A percentile compares a stretch with the other conserved stretches of the same genome.
Conservation (phyloP, 305 asterid species). For the Solanum chacoense region DNA sequence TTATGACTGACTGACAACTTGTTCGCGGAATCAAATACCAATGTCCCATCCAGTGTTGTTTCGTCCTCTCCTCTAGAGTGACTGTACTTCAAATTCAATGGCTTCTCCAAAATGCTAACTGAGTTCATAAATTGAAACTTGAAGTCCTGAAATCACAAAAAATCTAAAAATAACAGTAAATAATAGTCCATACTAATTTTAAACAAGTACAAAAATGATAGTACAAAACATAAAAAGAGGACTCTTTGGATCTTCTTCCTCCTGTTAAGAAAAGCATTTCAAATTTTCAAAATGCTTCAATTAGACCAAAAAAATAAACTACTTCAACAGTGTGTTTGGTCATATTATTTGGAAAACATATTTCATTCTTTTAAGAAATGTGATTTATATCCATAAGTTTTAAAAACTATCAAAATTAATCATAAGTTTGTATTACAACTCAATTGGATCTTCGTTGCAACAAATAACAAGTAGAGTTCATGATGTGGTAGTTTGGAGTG, state of each 20-base stretch:
- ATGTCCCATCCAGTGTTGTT: constrained; percentile 60
- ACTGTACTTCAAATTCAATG: constrained; percentile 70
- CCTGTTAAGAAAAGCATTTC: not conserved
- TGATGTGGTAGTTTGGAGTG: too few species aligned
- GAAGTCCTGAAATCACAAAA: constrained; percentile 42
- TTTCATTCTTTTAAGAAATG: too few species aligned
- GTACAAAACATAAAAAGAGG: not conserved
- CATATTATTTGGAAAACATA: too few species aligned
- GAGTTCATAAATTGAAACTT: constrained; percentile 81
- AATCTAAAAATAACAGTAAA: not conserved
- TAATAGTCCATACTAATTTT: not conserved
- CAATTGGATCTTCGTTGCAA: too few species aligned
- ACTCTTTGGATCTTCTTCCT: not conserved
- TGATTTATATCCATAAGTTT: too few species aligned
- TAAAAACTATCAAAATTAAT: too few species aligned
- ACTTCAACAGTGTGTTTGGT: too few species aligned
- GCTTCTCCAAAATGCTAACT: constrained; percentile 50
- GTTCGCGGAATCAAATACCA: constrained; percentile 61
- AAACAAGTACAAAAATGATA: not conserved
- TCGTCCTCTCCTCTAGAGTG: constrained; percentile 47
- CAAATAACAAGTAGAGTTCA: too few species aligned
- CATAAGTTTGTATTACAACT: too few species aligned
- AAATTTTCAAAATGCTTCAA: not conserved
- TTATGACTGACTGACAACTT: constrained; percentile 80
- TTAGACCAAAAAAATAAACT: not conserved